Conservation (phyloP, 148 eudicot species). For the Amaranthus cruentus region DNA sequence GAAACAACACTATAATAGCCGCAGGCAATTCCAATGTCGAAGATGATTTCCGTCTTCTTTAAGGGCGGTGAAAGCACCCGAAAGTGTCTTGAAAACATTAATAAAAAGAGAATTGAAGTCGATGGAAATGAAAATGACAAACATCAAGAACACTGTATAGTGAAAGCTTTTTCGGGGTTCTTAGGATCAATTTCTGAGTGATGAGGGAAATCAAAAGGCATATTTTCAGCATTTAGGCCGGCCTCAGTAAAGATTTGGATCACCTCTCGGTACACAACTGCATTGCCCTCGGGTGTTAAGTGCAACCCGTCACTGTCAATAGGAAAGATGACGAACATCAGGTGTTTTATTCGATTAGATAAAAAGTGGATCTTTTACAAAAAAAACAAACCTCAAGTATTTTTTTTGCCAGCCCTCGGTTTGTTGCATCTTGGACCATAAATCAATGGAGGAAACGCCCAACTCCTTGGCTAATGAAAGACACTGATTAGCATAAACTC, state of each 20-base stretch:
- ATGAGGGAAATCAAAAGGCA: conserved; percentile 84
- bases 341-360: background rate
- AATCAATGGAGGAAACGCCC: conserved; percentile 55
- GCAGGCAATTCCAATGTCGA: too few relatives aligned
- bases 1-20: too few relatives aligned
- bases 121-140: background rate
- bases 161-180: conserved; percentile 61
- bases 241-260: conserved; percentile 45
- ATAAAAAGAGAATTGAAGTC: background rate
- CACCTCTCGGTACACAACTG: conserved; percentile 66
- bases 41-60: too few relatives aligned
- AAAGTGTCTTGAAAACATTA: too few relatives aligned
- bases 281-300: conserved; percentile 76
- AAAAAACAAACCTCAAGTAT: conserved; percentile 58
- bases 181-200: conserved; percentile 62
- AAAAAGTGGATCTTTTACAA: background rate
- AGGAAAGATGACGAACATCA: background rate
- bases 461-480: conserved; percentile 67
- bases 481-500: conserved; percentile 58
- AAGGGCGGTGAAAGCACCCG: too few relatives aligned
- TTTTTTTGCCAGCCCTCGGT: conserved; percentile 76
- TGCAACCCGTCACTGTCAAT: conserved; percentile 82
- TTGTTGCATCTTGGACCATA: conserved; percentile 97
- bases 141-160: conserved; percentile 34
- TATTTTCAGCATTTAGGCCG: conserved; percentile 44